phyloP scores from a whole-genome alignment of 768 basidiomycete genomes.

The Trichaptum fuscoviolaceum region DNA sequence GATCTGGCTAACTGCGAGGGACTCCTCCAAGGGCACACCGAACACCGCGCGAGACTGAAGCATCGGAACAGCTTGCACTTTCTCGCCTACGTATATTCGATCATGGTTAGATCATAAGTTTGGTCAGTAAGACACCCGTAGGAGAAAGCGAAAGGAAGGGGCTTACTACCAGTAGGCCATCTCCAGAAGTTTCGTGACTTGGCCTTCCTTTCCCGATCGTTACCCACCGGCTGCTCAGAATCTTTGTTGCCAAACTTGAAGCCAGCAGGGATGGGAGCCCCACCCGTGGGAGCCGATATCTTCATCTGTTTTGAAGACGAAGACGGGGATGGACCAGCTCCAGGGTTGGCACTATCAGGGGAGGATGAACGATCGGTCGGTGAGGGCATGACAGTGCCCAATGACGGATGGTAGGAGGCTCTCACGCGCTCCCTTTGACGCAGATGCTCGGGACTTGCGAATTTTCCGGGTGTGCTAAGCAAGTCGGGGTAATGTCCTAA shows the following conservation, averaged over 20 bases:
- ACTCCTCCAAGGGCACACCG: slow-evolving; percentile 81
- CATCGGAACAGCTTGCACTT: slow-evolving; percentile 31
- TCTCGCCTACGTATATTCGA: slow-evolving; percentile 21
- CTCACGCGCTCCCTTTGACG: slow-evolving; percentile 49
- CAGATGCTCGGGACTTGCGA: slow-evolving; percentile 50
- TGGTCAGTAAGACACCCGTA: slow-evolving; percentile 28
- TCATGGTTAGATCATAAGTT: slow-evolving; percentile 9
- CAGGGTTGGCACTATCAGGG: slow-evolving; percentile 31
- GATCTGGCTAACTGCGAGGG: slow-evolving; percentile 83
- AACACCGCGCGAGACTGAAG: slow-evolving; percentile 73
- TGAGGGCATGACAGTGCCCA: slow-evolving; percentile 45
- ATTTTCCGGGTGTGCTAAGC: slow-evolving; percentile 26
- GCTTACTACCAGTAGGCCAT: slow-evolving; percentile 50
- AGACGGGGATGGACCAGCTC: slow-evolving; percentile 40
- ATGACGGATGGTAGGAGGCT: slow-evolving; percentile 61
- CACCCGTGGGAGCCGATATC: slow-evolving; percentile 86
- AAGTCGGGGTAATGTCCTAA: slow-evolving; percentile 76
- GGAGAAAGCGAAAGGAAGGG: slow-evolving; percentile 10
- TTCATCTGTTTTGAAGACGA: slow-evolving; percentile 60
- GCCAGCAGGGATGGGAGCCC: slow-evolving; percentile 78
- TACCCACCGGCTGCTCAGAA: slow-evolving; percentile 29
- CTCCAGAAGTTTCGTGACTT: slow-evolving; percentile 94
- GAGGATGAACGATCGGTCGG: slow-evolving; percentile 38
- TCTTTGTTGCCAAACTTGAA: slow-evolving; percentile 89
- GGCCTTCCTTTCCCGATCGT: slow-evolving; percentile 83